Evolutionary conservation across 768 basidiomycete genomes (phyloP).

Genomic region (Russula sp.): DNA sequence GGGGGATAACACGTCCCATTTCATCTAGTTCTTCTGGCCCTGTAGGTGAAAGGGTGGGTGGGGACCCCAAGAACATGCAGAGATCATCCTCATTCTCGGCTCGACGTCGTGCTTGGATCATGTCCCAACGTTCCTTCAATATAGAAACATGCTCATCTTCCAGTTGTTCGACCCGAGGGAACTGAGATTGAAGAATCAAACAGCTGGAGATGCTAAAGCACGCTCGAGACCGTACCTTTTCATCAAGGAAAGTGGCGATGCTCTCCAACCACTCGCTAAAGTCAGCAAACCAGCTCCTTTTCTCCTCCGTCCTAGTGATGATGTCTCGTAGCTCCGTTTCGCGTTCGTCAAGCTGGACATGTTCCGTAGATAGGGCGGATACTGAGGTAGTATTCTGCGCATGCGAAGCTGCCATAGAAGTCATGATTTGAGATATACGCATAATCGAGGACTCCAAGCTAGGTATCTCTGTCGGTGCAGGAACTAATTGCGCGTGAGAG

Average conservation of each 20-base stretch:
- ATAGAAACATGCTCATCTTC: constrained; percentile 71
- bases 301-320: constrained; percentile 66
- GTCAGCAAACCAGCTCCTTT: constrained; percentile 72
- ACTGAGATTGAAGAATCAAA: constrained; percentile 38
- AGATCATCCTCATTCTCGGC: constrained; percentile 80
- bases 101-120: constrained; percentile 59
- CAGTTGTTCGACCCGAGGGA: constrained; percentile 66
- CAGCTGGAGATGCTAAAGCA: not conserved
- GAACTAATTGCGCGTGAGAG: constrained; percentile 43
- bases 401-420: constrained; percentile 61
- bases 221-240: constrained; percentile 53
- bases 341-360: constrained; percentile 52
- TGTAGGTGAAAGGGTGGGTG: constrained; percentile 28
- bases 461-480: constrained; percentile 54
- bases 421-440: constrained; percentile 52
- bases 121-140: constrained; percentile 62
- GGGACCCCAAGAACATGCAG: constrained; percentile 53
- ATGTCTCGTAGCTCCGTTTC: constrained; percentile 70
- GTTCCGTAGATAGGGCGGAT: constrained; percentile 52
- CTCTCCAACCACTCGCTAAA: constrained; percentile 79
- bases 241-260: constrained; percentile 79
- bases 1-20: constrained; percentile 44
- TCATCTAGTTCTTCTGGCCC: constrained; percentile 51
- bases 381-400: constrained; percentile 50
- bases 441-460: constrained; percentile 52